Conservation (phyloP, 108 stramenopile species). For the Nannochloropsis oceanica region DNA sequence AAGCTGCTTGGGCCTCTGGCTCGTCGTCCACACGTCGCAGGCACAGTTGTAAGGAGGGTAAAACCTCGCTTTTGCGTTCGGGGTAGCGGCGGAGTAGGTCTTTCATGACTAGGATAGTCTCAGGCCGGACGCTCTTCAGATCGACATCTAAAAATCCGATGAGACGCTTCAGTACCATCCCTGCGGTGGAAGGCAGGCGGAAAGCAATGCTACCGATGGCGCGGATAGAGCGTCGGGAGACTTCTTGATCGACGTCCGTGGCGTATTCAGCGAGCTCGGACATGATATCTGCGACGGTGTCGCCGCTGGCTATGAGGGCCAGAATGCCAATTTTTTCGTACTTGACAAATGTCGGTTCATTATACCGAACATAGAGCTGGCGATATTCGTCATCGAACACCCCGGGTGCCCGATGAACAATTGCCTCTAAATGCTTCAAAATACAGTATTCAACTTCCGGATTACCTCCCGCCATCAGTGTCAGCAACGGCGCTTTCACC, state of each 20-base stretch:
- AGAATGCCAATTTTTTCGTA: conserved; percentile 79
- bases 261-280: conserved; percentile 86
- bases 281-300: conserved; percentile 78
- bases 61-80: conserved; percentile 47
- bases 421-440: conserved; percentile 77
- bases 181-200: conserved; percentile 55
- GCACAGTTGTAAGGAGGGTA: conserved; percentile 63
- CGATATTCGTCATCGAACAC: conserved; percentile 93
- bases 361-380: conserved; percentile 85
- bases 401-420: conserved; percentile 77
- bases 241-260: conserved; percentile 53
- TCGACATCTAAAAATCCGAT: conserved; percentile 72
- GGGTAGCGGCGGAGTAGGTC: conserved; percentile 66
- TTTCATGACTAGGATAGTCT: conserved; percentile 64
- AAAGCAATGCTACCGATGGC: conserved; percentile 75
- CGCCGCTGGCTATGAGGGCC: conserved; percentile 67
- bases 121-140: conserved; percentile 57
- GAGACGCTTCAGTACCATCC: conserved; percentile 63
- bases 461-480: conserved; percentile 59
- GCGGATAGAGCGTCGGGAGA: conserved; percentile 66
- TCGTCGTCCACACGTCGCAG: conserved; percentile 49
- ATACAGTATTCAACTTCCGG: conserved; percentile 72
- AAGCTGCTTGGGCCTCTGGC: conserved; percentile 59
- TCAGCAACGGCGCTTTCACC: conserved; percentile 85
- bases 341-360: conserved; percentile 86